A percentile compares a stretch with the other conserved stretches of the same genome.
Conservation (phyloP, 176 grass and related monocot species). For the Aegilops speltoides region DNA sequence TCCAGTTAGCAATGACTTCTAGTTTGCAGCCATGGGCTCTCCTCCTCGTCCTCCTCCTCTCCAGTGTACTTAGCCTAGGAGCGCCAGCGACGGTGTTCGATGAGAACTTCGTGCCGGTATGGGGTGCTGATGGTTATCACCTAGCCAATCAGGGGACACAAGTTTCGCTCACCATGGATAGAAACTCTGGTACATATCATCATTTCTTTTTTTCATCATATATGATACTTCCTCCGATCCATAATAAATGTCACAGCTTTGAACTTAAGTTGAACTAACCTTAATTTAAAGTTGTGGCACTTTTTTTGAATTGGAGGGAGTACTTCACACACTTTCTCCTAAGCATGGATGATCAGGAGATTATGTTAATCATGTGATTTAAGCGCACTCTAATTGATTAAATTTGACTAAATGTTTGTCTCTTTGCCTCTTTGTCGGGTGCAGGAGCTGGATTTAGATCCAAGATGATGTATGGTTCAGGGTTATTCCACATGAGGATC, state of each 20-base stretch:
- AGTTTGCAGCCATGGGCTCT: neutral
- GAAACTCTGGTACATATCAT: conserved; percentile 40
- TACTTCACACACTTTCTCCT: too few species aligned
- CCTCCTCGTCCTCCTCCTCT: neutral
- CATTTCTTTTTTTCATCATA: too few species aligned
- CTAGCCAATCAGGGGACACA: conserved; percentile 31
- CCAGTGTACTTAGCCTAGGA: neutral
- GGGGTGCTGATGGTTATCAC: conserved; percentile 46
- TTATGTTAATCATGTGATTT: too few species aligned
- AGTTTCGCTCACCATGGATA: conserved; percentile 56
- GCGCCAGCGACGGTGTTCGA: conserved; percentile 24
- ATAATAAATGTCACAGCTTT: too few species aligned
- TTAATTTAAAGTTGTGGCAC: too few species aligned
- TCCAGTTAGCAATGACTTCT: neutral
- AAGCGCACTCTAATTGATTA: too few species aligned
- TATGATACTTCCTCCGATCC: too few species aligned
- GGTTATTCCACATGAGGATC: conserved; percentile 69
- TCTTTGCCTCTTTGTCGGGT: too few species aligned
- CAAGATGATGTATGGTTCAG: conserved; percentile 49
- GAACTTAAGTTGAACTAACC: too few species aligned
- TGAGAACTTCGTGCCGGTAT: conserved; percentile 51
- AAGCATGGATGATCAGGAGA: too few species aligned
- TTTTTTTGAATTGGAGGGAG: too few species aligned
- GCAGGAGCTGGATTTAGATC: conserved; percentile 49
- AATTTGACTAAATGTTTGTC: too few species aligned